Percentiles rank a stretch among this genome's conserved stretches.
These are phyloP conservation scores for Dendrostoma leiphaemia DNA, from an alignment of 2,329 filamentous ascomycete genomes.

Conservation along the genomic window DNA sequence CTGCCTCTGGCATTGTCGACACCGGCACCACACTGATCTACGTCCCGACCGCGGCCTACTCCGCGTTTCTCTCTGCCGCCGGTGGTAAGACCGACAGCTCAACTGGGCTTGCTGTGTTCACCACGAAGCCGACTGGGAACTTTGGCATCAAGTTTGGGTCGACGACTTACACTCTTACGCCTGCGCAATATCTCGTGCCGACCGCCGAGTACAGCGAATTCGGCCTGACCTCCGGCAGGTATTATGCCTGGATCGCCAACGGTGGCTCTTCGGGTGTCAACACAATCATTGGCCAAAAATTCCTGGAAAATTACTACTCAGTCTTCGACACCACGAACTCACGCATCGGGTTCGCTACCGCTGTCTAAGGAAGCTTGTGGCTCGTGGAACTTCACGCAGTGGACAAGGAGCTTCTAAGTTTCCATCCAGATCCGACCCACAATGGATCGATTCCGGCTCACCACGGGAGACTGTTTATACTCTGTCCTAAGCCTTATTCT, in stretches of 20 bases:
- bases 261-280: constrained; percentile 26
- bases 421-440: too few species aligned
- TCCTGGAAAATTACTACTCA: constrained; percentile 30
- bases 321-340: constrained; percentile 23
- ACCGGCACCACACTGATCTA: constrained; percentile 28
- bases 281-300: constrained; percentile 29
- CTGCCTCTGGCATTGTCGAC: constrained; percentile 25
- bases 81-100: constrained; percentile 24
- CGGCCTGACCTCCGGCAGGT: constrained; percentile 25
- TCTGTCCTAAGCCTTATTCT: too few species aligned
- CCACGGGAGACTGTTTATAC: too few species aligned
- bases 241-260: constrained; percentile 29
- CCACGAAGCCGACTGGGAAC: constrained; percentile 27
- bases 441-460: too few species aligned
- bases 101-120: constrained; percentile 25
- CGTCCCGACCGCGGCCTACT: constrained; percentile 26
- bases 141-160: constrained; percentile 28
- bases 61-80: constrained; percentile 26
- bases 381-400: too few species aligned
- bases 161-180: constrained; percentile 27
- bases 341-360: constrained; percentile 24
- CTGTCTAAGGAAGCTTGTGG: too few species aligned
- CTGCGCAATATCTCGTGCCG: constrained; percentile 26
- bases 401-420: too few species aligned
- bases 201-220: constrained; percentile 25